Base-by-base conservation (phyloP, 2,329 filamentous ascomycete species). In the Beauveria scarabaeidicola region DNA sequence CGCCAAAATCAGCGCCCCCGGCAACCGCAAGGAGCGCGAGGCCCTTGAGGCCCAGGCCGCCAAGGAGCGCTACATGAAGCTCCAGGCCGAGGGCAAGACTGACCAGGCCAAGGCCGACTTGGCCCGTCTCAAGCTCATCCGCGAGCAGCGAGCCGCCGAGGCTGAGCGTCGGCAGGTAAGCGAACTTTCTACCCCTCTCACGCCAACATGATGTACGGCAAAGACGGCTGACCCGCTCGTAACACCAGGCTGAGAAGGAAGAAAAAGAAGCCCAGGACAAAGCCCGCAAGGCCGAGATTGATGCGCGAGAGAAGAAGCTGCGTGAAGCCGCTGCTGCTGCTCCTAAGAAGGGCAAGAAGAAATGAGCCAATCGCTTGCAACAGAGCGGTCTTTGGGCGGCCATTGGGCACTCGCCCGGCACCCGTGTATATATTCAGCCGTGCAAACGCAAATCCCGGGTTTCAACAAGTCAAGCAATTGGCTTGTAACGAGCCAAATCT, bases 41-140 rank as follows among this genome's bases (percentile, higher is more conserved):
- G 89, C 92, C 2, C 69, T 94, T 38, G 89, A 96, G 76, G 92
- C 92, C 1, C 87, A 88, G 63, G 89, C 93, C 71, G 91, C 90
- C 32, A 92, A 91, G 73, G 92, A 96, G 78, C 83, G 86, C 66
- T 97, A 96, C 70, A 84, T 91, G 79, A 96, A 95, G 76, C 74
- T 97, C 67, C 93, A 97, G 69, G 90, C 91, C 60, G 89, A 91
- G 70, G 93, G 93, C 69, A 97, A 97, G 85, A 97, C 94, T 48
- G 94, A 99, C 62, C 90, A 97, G 80, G 92, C 93, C 52, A 88
- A 90, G 72, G 87, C 90, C 5, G 94, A 99, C 74, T 70, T 97
- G 66, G 93, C 91, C 61, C 84, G 94, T 59, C 76, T 99, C 69
- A 85, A 80, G 72, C 71, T 93, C 61, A 91, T 99, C 65, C 85